Evolutionary conservation across 768 basidiomycete species (phyloP), one percentile per base, ranked within the genome.

Genomic region (Amanita rimosa): DNA sequence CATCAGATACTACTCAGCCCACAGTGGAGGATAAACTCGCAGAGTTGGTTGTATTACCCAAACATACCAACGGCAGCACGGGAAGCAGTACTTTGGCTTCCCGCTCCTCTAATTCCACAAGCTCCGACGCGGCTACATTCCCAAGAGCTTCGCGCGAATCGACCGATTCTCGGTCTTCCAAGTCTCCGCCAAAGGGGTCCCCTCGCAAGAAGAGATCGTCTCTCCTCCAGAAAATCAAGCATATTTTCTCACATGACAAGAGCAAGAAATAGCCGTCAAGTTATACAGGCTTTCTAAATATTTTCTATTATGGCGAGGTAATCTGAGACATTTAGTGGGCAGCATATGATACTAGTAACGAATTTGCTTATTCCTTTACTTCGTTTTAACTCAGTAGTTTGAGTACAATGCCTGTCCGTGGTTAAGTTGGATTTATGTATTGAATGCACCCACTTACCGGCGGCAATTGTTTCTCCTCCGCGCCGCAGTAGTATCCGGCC

Each of bases 401-500:
- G 13, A 49, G 19, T 6, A 43, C 40, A 16, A 49, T 43, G 7
- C 48, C 48, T 49, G 21, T 21, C 16, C 3, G 9, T 24, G 22
- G 31, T 21, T 33, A 2, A 10, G 7, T 22, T 22, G 21, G 19
- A 24, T 14, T 9, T 24, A 21, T 9, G 5, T 8, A 21, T 17
- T 10, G n/a, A 24, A 4, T 8, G 13, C 16, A 10, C 21, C 17
- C 16, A 48, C 71, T 45, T 55, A 83, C 93, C 94, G 39, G 94
- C 94, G 34, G 83, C 91, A 52, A 99, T 86, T 0, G 96, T 97
- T 67, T 97, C 94, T 0, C 96, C 96, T 26, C 80, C 82, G 47
- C 95, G 70, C 38, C 96, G 71, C 50, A 99, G 70, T 53, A 99
- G 60, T 44, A 99, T 76, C 41, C 96, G 69, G 0, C 96, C 96